Base-by-base conservation (phyloP, 495 filamentous ascomycete genomes). In the Sordaria brevicollis region DNA sequence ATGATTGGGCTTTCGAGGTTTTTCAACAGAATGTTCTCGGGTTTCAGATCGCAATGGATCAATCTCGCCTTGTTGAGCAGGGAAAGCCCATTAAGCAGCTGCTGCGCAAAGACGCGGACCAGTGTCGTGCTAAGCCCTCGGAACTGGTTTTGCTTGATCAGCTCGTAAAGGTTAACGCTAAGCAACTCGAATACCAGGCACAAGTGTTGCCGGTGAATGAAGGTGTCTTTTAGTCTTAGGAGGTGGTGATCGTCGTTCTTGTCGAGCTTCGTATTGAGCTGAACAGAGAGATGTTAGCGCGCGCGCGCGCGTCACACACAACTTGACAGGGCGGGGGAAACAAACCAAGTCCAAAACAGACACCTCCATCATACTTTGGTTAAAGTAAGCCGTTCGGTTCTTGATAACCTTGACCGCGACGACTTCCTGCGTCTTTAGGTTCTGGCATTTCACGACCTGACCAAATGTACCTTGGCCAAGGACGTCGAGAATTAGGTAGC, bases 291-390 rank as follows among this genome's bases (percentile, higher is more conserved):
- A 76, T 70, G 54, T 69, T 67, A 71, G 68, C 35, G 5, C 35
- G 35, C 38, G 13, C n/a, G 68, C 35, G 5, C 35, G 35, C 38
- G 13, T 19, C 21, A 29, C 41, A 11, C 34, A 36, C 21, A 43
- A 68, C 9, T 36, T 39, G 36, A 25, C 35, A 29, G 17, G 5
- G 35, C 2, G 9, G 15, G 39, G 43, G 39, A 19, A 65, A 71
- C 89, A 70, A 86, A 97, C 94, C 85, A 99, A 78, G 79, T 99
- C 96, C 35, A 99, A 83, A 8, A 99, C 96, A 8, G 96, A 99
- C 34, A 99, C 96, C 75, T 99, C 96, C 96, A 99, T 99, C 96
- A 99, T 99, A 79, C 96, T 99, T 80, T 99, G 96, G 76, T 99
- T 99, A 84, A 99, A 99, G 76, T 99, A 99, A 19, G 96, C 96